These are phyloP conservation scores for Metschnikowia rubicola DNA, from an alignment of 805 yeast genomes.

Conservation along the genomic window DNA sequence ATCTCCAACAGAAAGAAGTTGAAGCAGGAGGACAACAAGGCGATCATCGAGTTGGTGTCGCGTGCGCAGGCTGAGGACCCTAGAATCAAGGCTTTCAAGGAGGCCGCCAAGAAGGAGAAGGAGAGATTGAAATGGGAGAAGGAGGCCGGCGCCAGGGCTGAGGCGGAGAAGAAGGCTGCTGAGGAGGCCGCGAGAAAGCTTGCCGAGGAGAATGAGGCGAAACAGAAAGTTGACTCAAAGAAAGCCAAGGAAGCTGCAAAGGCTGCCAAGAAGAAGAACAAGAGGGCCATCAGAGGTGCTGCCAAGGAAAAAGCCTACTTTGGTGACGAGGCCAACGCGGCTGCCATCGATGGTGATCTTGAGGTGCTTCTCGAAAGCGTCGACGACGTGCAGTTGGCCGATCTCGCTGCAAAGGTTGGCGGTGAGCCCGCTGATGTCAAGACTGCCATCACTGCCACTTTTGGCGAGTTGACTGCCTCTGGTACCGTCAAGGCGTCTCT, in stretches of 20 bases:
- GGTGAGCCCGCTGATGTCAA: slow-evolving; percentile 58
- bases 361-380: slow-evolving; percentile 75
- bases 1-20: slow-evolving; percentile 93
- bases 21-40: slow-evolving; percentile 95
- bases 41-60: slow-evolving; percentile 81
- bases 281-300: slow-evolving; percentile 77
- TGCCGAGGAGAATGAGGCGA: slow-evolving; percentile 69
- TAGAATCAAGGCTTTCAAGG: slow-evolving; percentile 89
- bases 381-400: slow-evolving; percentile 73
- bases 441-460: slow-evolving; percentile 53
- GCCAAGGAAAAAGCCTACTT: slow-evolving; percentile 84
- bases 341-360: slow-evolving; percentile 71
- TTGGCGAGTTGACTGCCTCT: slow-evolving; percentile 48
- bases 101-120: slow-evolving; percentile 90
- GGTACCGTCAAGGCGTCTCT: slow-evolving; percentile 53
- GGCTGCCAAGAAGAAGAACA: slow-evolving; percentile 96
- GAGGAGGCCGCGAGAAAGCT: slow-evolving; percentile 78
- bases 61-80: slow-evolving; percentile 91
- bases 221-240: slow-evolving; percentile 60
- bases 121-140: slow-evolving; percentile 95
- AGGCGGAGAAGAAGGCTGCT: slow-evolving; percentile 89
- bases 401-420: slow-evolving; percentile 65
- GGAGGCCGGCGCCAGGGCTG: slow-evolving; percentile 96
- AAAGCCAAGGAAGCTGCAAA: slow-evolving; percentile 93
- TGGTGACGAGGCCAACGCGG: slow-evolving; percentile 69